phyloP scores from a whole-genome alignment of 441 rosid species.

The Eutrema salsugineum region DNA sequence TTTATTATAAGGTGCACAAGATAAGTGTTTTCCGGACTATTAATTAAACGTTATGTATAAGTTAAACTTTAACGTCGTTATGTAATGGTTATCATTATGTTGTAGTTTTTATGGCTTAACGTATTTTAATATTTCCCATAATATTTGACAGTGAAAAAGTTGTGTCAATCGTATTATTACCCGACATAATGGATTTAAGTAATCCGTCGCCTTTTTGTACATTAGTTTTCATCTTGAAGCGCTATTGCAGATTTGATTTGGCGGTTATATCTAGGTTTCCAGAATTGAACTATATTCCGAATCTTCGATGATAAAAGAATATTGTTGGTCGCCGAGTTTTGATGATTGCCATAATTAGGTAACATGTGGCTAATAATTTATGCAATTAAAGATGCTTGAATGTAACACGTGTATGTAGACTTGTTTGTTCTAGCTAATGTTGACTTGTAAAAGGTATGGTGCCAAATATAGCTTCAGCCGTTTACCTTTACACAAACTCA shows the following conservation, averaged over 20 bases:
- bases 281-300: background rate
- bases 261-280: background rate
- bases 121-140: background rate
- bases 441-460: background rate
- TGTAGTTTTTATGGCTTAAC: background rate
- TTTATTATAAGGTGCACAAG: background rate
- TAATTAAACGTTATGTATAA: constrained; percentile 1
- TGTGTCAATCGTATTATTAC: background rate
- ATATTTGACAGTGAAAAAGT: background rate
- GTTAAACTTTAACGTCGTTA: constrained; percentile 20
- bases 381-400: background rate
- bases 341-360: background rate
- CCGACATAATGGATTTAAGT: constrained; percentile 12
- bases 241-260: background rate
- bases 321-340: background rate
- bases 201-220: background rate
- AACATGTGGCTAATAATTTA: background rate
- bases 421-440: background rate
- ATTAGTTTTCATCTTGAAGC: background rate
- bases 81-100: background rate
- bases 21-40: background rate
- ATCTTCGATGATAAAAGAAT: background rate
- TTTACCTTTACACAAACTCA: background rate
- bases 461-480: background rate
- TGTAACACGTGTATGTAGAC: background rate